These are phyloP conservation scores for Linderina pennispora DNA, from an alignment of 192 early-diverging fungal genomes.

Conservation along the genomic window DNA sequence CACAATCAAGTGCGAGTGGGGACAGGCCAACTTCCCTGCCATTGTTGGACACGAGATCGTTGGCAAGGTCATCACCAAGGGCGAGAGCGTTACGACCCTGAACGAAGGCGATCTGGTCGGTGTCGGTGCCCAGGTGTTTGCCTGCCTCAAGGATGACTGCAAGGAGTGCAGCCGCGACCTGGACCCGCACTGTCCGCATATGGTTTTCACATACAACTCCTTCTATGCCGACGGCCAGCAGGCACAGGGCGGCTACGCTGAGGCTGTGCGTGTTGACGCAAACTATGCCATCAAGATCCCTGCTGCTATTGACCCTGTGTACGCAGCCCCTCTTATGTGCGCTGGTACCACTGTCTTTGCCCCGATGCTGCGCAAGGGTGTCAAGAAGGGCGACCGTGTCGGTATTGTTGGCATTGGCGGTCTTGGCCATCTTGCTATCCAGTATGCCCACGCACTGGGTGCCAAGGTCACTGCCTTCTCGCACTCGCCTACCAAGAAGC, in stretches of 20 bases:
- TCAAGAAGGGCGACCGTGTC: constrained; percentile 57
- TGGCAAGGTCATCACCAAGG: constrained; percentile 55
- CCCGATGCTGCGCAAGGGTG: constrained; percentile 55
- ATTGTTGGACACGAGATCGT: constrained; percentile 69
- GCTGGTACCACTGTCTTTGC: constrained; percentile 74
- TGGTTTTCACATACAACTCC: constrained; percentile 49
- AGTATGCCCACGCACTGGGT: constrained; percentile 51
- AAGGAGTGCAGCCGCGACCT: constrained; percentile 40
- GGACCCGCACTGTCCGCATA: constrained; percentile 41
- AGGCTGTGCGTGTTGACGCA: constrained; percentile 53
- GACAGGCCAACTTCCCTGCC: constrained; percentile 29
- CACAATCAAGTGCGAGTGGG: constrained; percentile 58
- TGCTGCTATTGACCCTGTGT: constrained; percentile 39
- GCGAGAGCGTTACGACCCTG: constrained; percentile 47
- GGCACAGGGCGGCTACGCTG: constrained; percentile 55
- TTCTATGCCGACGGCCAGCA: constrained; percentile 48
- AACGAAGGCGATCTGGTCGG: constrained; percentile 60
- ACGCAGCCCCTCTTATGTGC: constrained; percentile 73
- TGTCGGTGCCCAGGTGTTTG: constrained; percentile 58
- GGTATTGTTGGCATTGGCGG: constrained; percentile 78
- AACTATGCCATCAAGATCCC: constrained; percentile 66
- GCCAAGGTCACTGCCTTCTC: constrained; percentile 54
- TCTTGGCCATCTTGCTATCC: constrained; percentile 66
- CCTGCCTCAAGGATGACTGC: constrained; percentile 52
- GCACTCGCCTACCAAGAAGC: constrained; percentile 50